Evolutionary conservation across 2,329 filamentous ascomycete species (phyloP).

Genomic region (Monilinia laxa): DNA sequence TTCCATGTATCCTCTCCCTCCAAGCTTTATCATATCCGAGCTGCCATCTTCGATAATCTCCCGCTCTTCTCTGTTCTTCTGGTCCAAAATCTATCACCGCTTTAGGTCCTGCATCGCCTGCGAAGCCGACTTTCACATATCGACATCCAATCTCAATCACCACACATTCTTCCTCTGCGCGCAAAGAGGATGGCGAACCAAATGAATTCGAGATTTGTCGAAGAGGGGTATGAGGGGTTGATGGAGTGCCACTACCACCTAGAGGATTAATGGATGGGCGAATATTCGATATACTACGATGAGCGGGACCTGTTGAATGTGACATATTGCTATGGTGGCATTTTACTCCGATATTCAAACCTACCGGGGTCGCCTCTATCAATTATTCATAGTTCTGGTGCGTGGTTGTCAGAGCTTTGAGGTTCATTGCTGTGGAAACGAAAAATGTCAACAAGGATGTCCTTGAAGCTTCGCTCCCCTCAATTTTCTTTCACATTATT

Average conservation of each 20-base stretch:
- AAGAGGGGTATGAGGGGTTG: constrained; percentile 60
- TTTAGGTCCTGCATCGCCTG: constrained; percentile 78
- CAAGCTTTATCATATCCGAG: constrained; percentile 52
- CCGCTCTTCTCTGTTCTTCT: constrained; percentile 71
- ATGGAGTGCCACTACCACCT: constrained; percentile 38
- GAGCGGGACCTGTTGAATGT: constrained; percentile 46
- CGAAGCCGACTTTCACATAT: constrained; percentile 78
- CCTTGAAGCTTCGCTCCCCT: not conserved
- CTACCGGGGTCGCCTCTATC: constrained; percentile 5
- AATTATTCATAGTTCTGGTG: constrained; percentile 20
- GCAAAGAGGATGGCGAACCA: constrained; percentile 59
- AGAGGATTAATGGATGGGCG: constrained; percentile 39
- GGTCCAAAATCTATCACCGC: constrained; percentile 68
- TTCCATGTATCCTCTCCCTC: constrained; percentile 48
- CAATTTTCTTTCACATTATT: constrained; percentile 8
- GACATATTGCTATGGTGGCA: constrained; percentile 34
- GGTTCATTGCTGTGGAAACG: constrained; percentile 16
- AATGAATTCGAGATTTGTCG: constrained; percentile 55
- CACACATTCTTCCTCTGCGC: constrained; percentile 79
- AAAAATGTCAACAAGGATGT: constrained; percentile 14
- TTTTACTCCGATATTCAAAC: constrained; percentile 22
- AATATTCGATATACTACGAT: constrained; percentile 60
- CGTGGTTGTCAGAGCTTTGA: not conserved
- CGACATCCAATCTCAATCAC: constrained; percentile 82
- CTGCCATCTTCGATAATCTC: constrained; percentile 76